Evolutionary conservation across 2,329 filamentous ascomycete species (phyloP).

Genomic region (Sarocladium strictum): DNA sequence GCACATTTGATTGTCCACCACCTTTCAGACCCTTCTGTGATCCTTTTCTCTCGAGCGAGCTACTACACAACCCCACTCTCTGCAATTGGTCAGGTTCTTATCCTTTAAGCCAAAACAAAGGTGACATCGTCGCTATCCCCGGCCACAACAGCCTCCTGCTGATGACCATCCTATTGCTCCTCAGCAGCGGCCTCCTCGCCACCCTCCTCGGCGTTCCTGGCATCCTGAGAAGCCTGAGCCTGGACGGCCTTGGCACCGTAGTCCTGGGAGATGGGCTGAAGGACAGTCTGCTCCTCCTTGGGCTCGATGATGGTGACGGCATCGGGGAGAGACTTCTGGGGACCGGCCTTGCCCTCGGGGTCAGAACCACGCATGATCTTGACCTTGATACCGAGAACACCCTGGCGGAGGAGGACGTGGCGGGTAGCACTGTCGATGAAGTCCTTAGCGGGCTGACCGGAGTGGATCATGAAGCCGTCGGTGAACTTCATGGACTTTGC

Average conservation of each 20-base stretch:
- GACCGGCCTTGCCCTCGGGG: slow-evolving; percentile 97
- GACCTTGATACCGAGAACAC: slow-evolving; percentile 99
- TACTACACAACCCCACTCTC: not conserved
- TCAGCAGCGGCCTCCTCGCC: slow-evolving; percentile 31
- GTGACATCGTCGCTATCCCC: slow-evolving; percentile 9
- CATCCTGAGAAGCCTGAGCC: slow-evolving; percentile 56
- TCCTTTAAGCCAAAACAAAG: slow-evolving; percentile 4
- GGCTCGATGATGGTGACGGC: slow-evolving; percentile 99
- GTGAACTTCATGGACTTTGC: slow-evolving; percentile 99
- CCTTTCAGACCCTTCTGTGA: slow-evolving; percentile 18
- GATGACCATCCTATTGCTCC: slow-evolving; percentile 30
- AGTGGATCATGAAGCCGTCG: slow-evolving; percentile 99
- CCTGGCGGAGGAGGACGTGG: slow-evolving; percentile 99
- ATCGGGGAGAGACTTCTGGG: slow-evolving; percentile 95
- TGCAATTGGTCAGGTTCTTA: not conserved
- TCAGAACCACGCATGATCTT: slow-evolving; percentile 99
- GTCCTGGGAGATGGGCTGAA: slow-evolving; percentile 96
- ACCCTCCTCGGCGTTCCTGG: slow-evolving; percentile 50
- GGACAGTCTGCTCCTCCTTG: slow-evolving; percentile 96
- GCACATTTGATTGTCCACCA: slow-evolving; percentile 10
- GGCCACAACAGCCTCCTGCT: slow-evolving; percentile 12
- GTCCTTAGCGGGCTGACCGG: slow-evolving; percentile 97
- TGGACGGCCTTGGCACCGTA: slow-evolving; percentile 86
- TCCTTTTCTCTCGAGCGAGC: slow-evolving; percentile 12
- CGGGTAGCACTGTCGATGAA: slow-evolving; percentile 99